Evolutionary conservation across 2,329 filamentous ascomycete genomes (phyloP).

Genomic region (Colletotrichum lentis): DNA sequence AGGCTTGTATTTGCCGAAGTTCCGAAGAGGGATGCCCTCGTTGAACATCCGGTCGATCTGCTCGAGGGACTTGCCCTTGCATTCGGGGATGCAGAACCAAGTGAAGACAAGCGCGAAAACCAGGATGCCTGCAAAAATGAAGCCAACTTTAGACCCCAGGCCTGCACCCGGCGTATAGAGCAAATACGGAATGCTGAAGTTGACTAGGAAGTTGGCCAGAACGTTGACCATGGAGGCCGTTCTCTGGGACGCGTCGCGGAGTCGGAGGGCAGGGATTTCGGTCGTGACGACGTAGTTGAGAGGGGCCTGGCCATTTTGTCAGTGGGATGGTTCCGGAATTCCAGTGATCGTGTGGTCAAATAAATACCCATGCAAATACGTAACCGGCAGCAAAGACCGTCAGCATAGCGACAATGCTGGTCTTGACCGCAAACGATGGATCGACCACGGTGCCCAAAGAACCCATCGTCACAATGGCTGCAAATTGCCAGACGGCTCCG

Average conservation of each 20-base stretch:
- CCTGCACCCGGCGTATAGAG: constrained; percentile 35
- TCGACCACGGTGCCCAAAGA: constrained; percentile 35
- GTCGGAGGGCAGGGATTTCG: constrained; percentile 44
- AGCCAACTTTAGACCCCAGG: constrained; percentile 37
- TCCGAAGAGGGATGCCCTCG: constrained; percentile 33
- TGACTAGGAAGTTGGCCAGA: constrained; percentile 39
- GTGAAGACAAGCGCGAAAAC: constrained; percentile 37
- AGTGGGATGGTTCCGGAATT: background rate
- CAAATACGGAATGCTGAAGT: constrained; percentile 39
- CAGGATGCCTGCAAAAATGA: constrained; percentile 39
- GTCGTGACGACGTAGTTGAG: constrained; percentile 49
- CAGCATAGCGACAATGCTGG: constrained; percentile 47
- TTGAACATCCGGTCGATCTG: constrained; percentile 43
- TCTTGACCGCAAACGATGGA: constrained; percentile 38
- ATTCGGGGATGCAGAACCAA: constrained; percentile 40
- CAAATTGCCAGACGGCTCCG: constrained; percentile 24
- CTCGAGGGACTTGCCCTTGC: constrained; percentile 41
- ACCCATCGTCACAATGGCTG: constrained; percentile 36
- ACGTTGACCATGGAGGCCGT: constrained; percentile 39
- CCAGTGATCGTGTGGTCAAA: too few species aligned
- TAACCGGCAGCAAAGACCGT: constrained; percentile 47
- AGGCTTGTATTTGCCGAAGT: constrained; percentile 37
- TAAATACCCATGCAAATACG: constrained; percentile 44
- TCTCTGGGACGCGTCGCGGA: constrained; percentile 30
- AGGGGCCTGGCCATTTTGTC: constrained; percentile 39